These are phyloP conservation scores for Ploettnerulaceae sp. DNA, from an alignment of 2,329 filamentous ascomycete genomes.

Conservation along the genomic window DNA sequence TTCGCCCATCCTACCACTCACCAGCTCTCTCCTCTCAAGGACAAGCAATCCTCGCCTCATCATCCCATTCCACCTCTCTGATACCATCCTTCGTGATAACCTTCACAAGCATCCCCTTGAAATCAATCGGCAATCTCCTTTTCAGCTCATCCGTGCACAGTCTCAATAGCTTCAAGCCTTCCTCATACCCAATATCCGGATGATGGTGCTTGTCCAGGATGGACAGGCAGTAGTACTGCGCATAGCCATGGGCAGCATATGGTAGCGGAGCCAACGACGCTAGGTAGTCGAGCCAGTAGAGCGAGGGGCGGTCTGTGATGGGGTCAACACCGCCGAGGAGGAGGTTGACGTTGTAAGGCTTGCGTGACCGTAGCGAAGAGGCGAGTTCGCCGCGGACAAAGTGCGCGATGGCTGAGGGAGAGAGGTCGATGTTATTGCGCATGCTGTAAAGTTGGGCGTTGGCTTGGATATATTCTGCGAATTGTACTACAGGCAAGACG, in stretches of 20 bases:
- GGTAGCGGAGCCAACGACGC: slow-evolving; percentile 82
- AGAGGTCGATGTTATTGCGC: slow-evolving; percentile 92
- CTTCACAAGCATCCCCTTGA: slow-evolving; percentile 96
- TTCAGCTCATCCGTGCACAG: slow-evolving; percentile 98
- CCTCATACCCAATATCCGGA: slow-evolving; percentile 81
- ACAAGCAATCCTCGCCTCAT: slow-evolving; percentile 42
- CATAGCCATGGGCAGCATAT: slow-evolving; percentile 96
- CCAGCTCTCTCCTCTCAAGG: slow-evolving; percentile 17
- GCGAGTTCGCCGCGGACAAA: slow-evolving; percentile 95
- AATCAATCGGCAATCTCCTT: slow-evolving; percentile 93
- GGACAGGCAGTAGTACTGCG: slow-evolving; percentile 97
- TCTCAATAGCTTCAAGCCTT: slow-evolving; percentile 86
- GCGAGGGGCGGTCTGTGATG: slow-evolving; percentile 81
- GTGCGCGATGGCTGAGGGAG: slow-evolving; percentile 80
- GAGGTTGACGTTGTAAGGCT: slow-evolving; percentile 95
- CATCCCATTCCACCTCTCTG: slow-evolving; percentile 76
- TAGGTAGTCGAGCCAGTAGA: slow-evolving; percentile 98
- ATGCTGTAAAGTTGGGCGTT: slow-evolving; percentile 98
- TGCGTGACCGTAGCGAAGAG: slow-evolving; percentile 80
- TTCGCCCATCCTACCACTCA: slow-evolving; percentile 4
- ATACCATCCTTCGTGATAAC: slow-evolving; percentile 93
- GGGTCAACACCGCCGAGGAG: slow-evolving; percentile 90
- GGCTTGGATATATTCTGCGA: slow-evolving; percentile 98
- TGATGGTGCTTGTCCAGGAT: slow-evolving; percentile 99
- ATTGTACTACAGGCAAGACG: slow-evolving; percentile 71